Conservation (phyloP, 768 basidiomycete genomes). For the Auriscalpium orientale region DNA sequence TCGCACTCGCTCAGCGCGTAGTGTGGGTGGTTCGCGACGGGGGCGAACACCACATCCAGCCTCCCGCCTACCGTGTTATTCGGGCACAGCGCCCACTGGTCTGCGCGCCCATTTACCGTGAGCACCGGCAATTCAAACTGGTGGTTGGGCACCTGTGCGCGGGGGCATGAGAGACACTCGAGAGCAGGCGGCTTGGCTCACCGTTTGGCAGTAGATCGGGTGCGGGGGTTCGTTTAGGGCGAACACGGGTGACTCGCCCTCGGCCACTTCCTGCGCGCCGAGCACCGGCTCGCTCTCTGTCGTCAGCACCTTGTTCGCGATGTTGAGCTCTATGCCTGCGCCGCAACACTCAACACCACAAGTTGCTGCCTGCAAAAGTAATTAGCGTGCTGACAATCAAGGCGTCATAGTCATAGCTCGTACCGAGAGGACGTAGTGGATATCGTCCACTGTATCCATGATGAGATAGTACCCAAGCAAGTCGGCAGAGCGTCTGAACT, state of each 20-base stretch:
- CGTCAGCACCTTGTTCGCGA: background rate
- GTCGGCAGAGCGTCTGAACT: background rate
- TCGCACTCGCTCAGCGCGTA: constrained; percentile 22
- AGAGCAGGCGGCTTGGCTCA: background rate
- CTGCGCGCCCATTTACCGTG: background rate
- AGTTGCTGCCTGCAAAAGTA: too few species aligned
- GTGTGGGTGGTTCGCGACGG: constrained; percentile 20
- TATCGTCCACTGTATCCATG: background rate
- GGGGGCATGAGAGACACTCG: too few species aligned
- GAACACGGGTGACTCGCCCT: background rate
- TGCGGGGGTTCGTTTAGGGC: background rate
- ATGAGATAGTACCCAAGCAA: background rate
- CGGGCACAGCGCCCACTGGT: constrained; percentile 19
- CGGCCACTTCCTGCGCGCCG: background rate
- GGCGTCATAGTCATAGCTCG: background rate
- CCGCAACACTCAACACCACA: background rate
- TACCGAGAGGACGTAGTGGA: background rate
- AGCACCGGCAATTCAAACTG: background rate
- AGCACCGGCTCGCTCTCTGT: background rate
- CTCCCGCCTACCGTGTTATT: constrained; percentile 19
- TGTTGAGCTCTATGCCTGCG: background rate
- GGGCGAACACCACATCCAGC: constrained; percentile 23
- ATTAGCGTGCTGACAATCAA: too few species aligned
- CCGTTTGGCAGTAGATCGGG: background rate
- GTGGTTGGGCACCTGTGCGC: too few species aligned